Base-by-base conservation (phyloP, 129 eudicot species). In the Helichrysum umbraculigerum region DNA sequence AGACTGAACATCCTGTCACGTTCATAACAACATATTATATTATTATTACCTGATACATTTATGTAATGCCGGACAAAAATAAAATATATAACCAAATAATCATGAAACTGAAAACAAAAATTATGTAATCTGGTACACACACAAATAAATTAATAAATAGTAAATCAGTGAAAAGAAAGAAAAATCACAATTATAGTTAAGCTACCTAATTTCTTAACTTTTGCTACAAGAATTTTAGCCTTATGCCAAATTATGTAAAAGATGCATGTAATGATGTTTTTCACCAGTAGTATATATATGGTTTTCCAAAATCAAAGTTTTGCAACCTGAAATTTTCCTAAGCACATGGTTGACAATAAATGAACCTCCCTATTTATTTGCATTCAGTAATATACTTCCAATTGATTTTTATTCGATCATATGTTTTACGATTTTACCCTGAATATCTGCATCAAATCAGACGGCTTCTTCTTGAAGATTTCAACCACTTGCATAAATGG, bases 391-490 rank as follows among this genome's bases (percentile, higher is more conserved):
- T n/a, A n/a, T n/a, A n/a, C n/a, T n/a, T n/a, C n/a, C n/a, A n/a
- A n/a, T n/a, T n/a, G n/a, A n/a, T n/a, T n/a, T n/a, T n/a, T n/a
- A n/a, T n/a, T n/a, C n/a, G n/a, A n/a, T n/a, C n/a, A n/a, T n/a
- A n/a, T n/a, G n/a, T n/a, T n/a, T n/a, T n/a, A n/a, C n/a, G n/a
- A n/a, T n/a, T n/a, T n/a, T 88, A 90, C 97, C 98, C 92, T 85
- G 87, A 93, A 90, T 39, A 93, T 93, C 81, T 90, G 97, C 97
- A 93, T 87, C 75, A n/a, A n/a, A n/a, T n/a, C n/a, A n/a, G n/a
- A n/a, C n/a, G n/a, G n/a, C n/a, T n/a, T n/a, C n/a, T n/a, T n/a
- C n/a, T n/a, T n/a, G n/a, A n/a, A n/a, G n/a, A n/a, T n/a, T 51
- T 64, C 44, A 63, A 3, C 32, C 63, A 56, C 11, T 29, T n/a